A percentile compares a stretch with the other conserved stretches of the same genome.
These are phyloP conservation scores for Eimeria praecox DNA, from an alignment of 169 alveolate genomes.

Conservation along the genomic window DNA sequence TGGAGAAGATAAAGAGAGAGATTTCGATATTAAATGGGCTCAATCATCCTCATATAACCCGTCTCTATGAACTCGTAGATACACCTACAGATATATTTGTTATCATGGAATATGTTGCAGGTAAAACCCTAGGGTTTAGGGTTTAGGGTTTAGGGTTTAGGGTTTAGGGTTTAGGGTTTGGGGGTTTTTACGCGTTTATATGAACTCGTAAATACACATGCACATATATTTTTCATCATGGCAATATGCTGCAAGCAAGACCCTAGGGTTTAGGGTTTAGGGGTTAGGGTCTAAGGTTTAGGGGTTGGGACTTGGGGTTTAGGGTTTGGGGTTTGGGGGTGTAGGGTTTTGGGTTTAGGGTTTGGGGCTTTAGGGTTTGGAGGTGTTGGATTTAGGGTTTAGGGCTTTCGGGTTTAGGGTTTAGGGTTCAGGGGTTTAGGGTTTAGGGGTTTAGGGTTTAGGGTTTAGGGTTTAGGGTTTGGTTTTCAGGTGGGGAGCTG, in stretches of 20 bases:
- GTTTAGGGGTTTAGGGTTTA: background rate
- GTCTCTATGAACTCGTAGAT: conserved; percentile 90
- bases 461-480: too few species aligned
- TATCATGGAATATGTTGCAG: conserved; percentile 90
- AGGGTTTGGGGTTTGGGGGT: background rate
- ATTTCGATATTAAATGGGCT: conserved; percentile 90
- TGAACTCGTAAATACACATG: background rate
- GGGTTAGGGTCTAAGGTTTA: background rate
- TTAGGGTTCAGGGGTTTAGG: conserved; percentile 7
- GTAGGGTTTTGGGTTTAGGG: background rate
- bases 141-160: conserved; percentile 33
- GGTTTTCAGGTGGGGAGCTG: conserved; percentile 92
- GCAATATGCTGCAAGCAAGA: too few species aligned
- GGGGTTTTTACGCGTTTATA: background rate
- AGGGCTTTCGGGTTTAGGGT: background rate
- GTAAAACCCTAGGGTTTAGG: conserved; percentile 84
- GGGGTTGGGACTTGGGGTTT: background rate
- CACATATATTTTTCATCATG: too few species aligned
- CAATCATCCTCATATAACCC: conserved; percentile 85
- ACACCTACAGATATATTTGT: conserved; percentile 92
- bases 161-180: background rate
- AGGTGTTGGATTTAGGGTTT: background rate
- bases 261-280: background rate
- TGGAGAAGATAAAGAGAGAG: conserved; percentile 94
- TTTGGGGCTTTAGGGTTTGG: background rate